Evolutionary conservation across 768 basidiomycete species (phyloP).

Genomic region (Erythrobasidium yunnanense): DNA sequence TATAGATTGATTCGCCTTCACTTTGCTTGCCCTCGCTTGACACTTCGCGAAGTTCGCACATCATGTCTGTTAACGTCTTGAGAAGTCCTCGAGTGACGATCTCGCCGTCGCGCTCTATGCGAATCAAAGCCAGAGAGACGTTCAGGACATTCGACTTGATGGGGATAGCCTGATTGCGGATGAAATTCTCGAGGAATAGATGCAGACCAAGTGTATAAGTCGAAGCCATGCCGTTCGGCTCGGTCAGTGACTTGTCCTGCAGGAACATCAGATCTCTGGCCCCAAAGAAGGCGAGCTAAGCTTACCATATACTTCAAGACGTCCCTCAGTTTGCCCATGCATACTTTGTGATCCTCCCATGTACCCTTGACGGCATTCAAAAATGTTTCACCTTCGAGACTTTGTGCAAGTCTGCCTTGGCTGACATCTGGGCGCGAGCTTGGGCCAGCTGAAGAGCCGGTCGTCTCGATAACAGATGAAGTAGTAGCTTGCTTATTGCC

Average conservation of each 20-base stretch:
- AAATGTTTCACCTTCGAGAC: constrained; percentile 69
- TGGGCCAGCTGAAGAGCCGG: not conserved
- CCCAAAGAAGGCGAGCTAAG: not conserved
- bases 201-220: constrained; percentile 71
- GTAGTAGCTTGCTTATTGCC: not conserved
- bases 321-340: constrained; percentile 76
- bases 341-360: constrained; percentile 87
- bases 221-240: constrained; percentile 57
- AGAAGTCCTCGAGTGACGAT: constrained; percentile 79
- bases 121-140: constrained; percentile 76
- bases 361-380: constrained; percentile 70
- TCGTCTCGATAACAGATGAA: not conserved
- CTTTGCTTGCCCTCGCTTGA: constrained; percentile 35
- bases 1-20: constrained; percentile 56
- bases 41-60: constrained; percentile 56
- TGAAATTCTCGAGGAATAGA: constrained; percentile 71
- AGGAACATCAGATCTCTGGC: too few species aligned
- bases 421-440: constrained; percentile 4
- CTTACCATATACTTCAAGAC: constrained; percentile 89
- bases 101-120: constrained; percentile 81
- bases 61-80: constrained; percentile 65
- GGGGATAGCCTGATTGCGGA: constrained; percentile 42
- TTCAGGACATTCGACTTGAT: constrained; percentile 71
- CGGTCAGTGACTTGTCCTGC: constrained; percentile 78
- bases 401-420: constrained; percentile 29